Conservation (phyloP, 495 filamentous ascomycete genomes). For the Neurospora sp. region DNA sequence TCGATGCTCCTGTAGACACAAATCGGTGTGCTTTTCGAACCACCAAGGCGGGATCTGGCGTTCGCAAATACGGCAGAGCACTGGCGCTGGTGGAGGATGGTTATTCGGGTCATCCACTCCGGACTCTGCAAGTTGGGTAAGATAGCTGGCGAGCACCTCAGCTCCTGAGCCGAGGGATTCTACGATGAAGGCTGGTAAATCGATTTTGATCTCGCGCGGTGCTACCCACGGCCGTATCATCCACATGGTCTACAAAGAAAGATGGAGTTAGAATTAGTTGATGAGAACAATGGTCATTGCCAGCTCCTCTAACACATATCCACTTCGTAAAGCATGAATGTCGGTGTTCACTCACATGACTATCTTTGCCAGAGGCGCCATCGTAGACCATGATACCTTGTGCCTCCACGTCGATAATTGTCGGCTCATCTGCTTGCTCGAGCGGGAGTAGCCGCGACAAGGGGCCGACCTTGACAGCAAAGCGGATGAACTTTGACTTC, state of each 20-base stretch:
- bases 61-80: slow-evolving; percentile 95
- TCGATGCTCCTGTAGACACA: slow-evolving; percentile 89
- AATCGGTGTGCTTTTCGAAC: slow-evolving; percentile 98
- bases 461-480: slow-evolving; percentile 65
- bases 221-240: slow-evolving; percentile 92
- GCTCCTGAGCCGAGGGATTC: slow-evolving; percentile 91
- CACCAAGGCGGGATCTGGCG: slow-evolving; percentile 98
- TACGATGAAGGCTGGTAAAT: slow-evolving; percentile 81
- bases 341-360: slow-evolving; percentile 59
- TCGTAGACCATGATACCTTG: slow-evolving; percentile 98
- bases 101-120: slow-evolving; percentile 71
- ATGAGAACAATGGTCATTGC: slow-evolving; percentile 1
- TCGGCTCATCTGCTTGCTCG: slow-evolving; percentile 37
- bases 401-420: slow-evolving; percentile 72
- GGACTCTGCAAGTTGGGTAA: slow-evolving; percentile 80
- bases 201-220: slow-evolving; percentile 86
- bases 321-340: background rate
- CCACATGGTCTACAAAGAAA: slow-evolving; percentile 79
- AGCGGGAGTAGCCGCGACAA: slow-evolving; percentile 54
- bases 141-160: slow-evolving; percentile 85
- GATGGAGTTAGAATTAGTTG: slow-evolving; percentile 10
- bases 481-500: slow-evolving; percentile 82
- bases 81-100: slow-evolving; percentile 77
- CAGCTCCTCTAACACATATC: background rate
- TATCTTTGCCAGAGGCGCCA: slow-evolving; percentile 71